Base-by-base conservation (phyloP, 805 yeast species). In the Metschnikowia baotianmanensis region DNA sequence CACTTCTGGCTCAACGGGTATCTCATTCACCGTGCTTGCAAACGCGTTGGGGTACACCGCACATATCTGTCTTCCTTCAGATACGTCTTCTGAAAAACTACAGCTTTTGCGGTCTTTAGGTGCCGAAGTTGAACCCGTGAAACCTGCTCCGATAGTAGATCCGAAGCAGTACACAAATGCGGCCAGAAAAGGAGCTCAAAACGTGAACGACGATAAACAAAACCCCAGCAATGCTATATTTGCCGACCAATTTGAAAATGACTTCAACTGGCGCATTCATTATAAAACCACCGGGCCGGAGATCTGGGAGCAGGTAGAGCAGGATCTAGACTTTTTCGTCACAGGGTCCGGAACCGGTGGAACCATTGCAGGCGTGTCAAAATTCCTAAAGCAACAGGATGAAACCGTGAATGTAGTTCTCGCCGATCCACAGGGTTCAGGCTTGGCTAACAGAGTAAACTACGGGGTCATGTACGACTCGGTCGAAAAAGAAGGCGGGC, bases 401-500 rank as follows among this genome's bases (percentile, higher is more conserved):
- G 57, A 69, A 0, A 34, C 57, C 0, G 56, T 83, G 0, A 68
- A 63, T 32, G 75, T 83, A 1, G 72, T 86, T 3, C 66, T 93
- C 22, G 96, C 97, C 0, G 99, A 91, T 61, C 98, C 98, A 1
- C 97, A 88, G 55, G 99, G 99, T 0, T 82, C 93, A 12, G 99
- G 99, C 0, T 75, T 93, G 48, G 86, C 74, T 56, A 88, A 91
- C 63, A 68, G 95, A 45, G 78, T 91, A 37, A 86, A 86, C 54
- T 80, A 67, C 55, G 98, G 97, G 1, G 98, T 91, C 3, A 89
- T 93, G 97, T 91, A 87, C 60, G 96, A 90, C 53, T 49, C 72
- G 2, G 89, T 78, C 6, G 99, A 91, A 61, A 82, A 76, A 50
- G 99, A 91, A 64, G 99, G 99, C 1, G 86, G 93, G 0, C 72